phyloP scores from a whole-genome alignment of 176 grass and related monocot species.

The Olyra latifolia region DNA sequence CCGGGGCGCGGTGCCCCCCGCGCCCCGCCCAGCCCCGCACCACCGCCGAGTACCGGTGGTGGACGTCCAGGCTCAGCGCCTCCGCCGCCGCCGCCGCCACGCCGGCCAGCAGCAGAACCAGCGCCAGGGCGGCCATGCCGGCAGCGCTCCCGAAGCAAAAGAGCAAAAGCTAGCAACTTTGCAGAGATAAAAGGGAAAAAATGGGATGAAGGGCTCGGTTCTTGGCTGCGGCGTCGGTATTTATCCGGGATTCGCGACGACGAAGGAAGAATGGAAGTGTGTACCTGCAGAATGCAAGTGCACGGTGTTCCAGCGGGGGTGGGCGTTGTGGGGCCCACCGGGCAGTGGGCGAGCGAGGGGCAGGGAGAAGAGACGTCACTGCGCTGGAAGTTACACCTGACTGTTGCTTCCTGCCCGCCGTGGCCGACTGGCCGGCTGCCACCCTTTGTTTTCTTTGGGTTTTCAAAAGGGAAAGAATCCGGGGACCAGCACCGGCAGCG shows the following conservation, averaged over 20 bases:
- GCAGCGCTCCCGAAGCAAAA: neutral
- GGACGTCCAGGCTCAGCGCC: constrained; percentile 68
- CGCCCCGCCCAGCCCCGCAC: constrained; percentile 56
- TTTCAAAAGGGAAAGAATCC: neutral
- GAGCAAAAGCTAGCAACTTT: neutral
- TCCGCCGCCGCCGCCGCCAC: constrained; percentile 15
- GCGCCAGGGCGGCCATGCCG: constrained; percentile 15
- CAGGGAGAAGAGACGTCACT: constrained; percentile 23
- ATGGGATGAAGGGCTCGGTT: neutral
- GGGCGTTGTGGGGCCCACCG: neutral
- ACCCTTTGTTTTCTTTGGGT: neutral
- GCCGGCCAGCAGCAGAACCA: constrained; percentile 27
- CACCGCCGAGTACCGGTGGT: constrained; percentile 78
- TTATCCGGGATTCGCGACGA: constrained; percentile 10
- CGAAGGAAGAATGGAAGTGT: neutral
- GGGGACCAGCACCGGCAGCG: neutral
- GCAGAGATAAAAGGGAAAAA: neutral
- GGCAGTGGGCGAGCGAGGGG: neutral
- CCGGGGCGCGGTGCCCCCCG: constrained; percentile 44
- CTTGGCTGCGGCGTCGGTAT: constrained; percentile 21
- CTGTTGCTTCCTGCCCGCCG: neutral
- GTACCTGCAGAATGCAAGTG: neutral
- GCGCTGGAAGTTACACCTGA: constrained; percentile 43
- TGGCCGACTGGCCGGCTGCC: neutral
- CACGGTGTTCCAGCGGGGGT: constrained; percentile 14